Evolutionary conservation across 148 eudicot species (phyloP), one percentile per base, ranked within the genome.

Genomic region (Bassia scoparia): DNA sequence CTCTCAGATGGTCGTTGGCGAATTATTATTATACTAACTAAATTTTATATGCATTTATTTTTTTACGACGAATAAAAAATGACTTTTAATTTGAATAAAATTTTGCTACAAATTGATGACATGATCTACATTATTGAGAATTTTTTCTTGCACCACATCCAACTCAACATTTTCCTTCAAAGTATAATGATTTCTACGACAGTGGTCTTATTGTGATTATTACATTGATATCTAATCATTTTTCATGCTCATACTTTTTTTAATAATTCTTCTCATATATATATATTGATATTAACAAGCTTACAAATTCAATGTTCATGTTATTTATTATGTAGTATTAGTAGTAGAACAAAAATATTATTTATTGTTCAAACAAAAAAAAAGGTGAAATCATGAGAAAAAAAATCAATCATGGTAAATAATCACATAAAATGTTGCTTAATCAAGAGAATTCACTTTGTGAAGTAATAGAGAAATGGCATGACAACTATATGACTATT

Each of bases 191-290:
- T 82, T 68, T 65, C 80, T 80, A 64, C 77, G 43, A 72, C 77
- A 76, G 76, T 79, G 80, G 79, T 81, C 64, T n/a, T 58, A 64
- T 64, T 61, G 75, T 80, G 74, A 87, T 87, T 53, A 84, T 83
- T 76, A 49, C 74, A 76, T 48, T 76, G 72, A 79, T 63, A 38
- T 69, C 72, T 69, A 79, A 76, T 78, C 77, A 76, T 79, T 53
- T 37, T 46, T 55, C 50, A 31, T 67, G 17, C 21, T 68, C 52
- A 30, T 27, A 24, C 48, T 79, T 68, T 72, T 80, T 72, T 21
- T 21, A 30, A 55, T 63, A 68, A 23, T 21, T 37, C 34, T 66
- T 53, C 30, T 50, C 35, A 34, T 30, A 21, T 29, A 23, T 29
- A 14, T 12, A 58, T 24, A 5, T 60, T n/a, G 10, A n/a, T 34